Evolutionary conservation across 768 basidiomycete species (phyloP), one percentile per base, ranked within the genome.

Genomic region (Hygrophorus pudorinus): DNA sequence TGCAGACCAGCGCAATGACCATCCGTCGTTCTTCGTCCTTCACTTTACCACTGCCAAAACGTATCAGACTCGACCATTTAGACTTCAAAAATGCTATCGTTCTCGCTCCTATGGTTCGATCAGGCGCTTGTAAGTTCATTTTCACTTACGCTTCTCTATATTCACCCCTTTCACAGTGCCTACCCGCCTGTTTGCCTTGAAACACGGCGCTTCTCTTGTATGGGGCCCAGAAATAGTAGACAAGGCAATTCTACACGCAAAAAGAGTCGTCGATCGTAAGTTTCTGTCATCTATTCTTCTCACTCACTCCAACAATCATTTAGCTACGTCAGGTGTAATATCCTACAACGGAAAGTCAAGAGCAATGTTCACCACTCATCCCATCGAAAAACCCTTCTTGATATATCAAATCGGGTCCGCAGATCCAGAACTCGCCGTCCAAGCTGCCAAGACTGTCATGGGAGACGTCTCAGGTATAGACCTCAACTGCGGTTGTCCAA

Each of bases 71-170:
- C 7, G 76, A 73, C 12, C 74, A 78, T 51, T 70, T 81, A 21
- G 80, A 89, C 50, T 99, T 91, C 67, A 82, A 81, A 51, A 73
- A 88, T 65, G 93, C 91, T 8, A 68, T 97, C 24, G 84, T 96
- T 56, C 75, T 99, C n/a, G 94, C 96, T 2, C 96, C 96, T 1
- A 99, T 99, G 96, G 96, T 99, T 42, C 77, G 92, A 57, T 94
- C 89, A 46, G 89, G 92, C 48, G 83, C 84, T 51, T 63, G 88
- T 91, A 62, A 56, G 85, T 75, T 21, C 14, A 41, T 12, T 17
- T 12, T 24, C 37, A 8, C 39, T 32, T 44, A 36, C 45, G 46
- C 24, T 44, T 52, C 48, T 14, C 42, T 34, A 40, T 50, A 44
- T 27, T 53, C 57, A 29, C 13, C 28, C 40, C 28, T 42, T 6